Evolutionary conservation across 768 basidiomycete genomes (phyloP).

Genomic region (Boletales sp.): DNA sequence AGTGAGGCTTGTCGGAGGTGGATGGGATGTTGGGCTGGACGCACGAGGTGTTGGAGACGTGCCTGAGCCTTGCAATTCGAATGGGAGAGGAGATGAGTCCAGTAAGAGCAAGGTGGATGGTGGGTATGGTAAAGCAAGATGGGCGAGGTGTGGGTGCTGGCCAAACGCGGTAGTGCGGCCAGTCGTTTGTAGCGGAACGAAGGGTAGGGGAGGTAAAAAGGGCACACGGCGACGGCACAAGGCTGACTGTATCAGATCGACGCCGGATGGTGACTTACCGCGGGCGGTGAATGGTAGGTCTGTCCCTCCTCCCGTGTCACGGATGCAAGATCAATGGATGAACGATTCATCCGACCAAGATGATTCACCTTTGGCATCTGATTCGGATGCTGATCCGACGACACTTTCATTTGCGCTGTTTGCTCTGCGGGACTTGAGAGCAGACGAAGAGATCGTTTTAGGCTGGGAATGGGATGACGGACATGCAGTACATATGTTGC

Average conservation of each 20-base stretch:
- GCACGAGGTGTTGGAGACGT: slow-evolving; percentile 63
- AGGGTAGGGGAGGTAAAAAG: slow-evolving; percentile 13
- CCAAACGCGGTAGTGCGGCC: slow-evolving; percentile 47
- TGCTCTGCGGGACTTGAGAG: slow-evolving; percentile 68
- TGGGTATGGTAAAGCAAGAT: slow-evolving; percentile 44
- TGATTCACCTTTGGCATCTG: slow-evolving; percentile 8
- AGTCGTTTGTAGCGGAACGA: slow-evolving; percentile 34
- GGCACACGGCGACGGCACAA: slow-evolving; percentile 16
- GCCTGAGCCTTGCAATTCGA: slow-evolving; percentile 20
- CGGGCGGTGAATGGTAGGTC: slow-evolving; percentile 10
- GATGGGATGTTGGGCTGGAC: slow-evolving; percentile 77
- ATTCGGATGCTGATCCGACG: slow-evolving; percentile 28
- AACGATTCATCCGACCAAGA: slow-evolving; percentile 19
- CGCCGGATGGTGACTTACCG: slow-evolving; percentile 4
- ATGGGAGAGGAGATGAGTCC: background rate
- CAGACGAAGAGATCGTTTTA: slow-evolving; percentile 81
- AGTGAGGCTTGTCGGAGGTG: slow-evolving; percentile 76
- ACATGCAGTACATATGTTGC: slow-evolving; percentile 75
- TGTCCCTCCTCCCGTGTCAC: slow-evolving; percentile 7
- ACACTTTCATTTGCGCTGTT: slow-evolving; percentile 75
- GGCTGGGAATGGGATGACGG: slow-evolving; percentile 98
- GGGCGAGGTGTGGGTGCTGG: slow-evolving; percentile 51
- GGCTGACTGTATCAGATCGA: slow-evolving; percentile 13
- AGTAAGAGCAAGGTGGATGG: slow-evolving; percentile 36
- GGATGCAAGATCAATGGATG: slow-evolving; percentile 7